phyloP scores from a whole-genome alignment of 208 protist genomes.

The Acanthamoeba healyi region DNA sequence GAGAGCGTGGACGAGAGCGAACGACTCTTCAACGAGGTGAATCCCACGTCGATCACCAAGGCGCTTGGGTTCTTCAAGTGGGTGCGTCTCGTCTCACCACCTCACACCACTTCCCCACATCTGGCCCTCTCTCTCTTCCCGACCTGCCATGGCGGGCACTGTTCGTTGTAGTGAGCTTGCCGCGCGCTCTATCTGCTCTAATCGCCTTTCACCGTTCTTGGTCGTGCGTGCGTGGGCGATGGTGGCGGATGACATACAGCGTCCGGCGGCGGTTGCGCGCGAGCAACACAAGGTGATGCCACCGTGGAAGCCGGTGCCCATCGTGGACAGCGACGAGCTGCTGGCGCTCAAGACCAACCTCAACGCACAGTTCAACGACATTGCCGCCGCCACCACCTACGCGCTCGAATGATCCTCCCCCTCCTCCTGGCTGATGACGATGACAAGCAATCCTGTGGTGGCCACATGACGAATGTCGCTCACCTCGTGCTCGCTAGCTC shows the following conservation, averaged over 20 bases:
- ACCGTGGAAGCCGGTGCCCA: constrained; percentile 51
- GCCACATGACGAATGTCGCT: too few species aligned
- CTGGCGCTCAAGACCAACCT: constrained; percentile 74
- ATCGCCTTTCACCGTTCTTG: too few species aligned
- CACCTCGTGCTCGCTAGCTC: too few species aligned
- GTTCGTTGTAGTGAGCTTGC: too few species aligned
- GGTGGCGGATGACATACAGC: neutral
- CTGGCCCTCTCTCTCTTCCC: neutral
- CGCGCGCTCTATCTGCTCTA: neutral
- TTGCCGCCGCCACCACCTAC: constrained; percentile 26
- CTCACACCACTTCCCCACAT: neutral
- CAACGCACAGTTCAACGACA: constrained; percentile 70
- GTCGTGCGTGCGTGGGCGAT: neutral
- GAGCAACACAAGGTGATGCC: constrained; percentile 73
- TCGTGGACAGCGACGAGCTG: constrained; percentile 71
- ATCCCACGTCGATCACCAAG: constrained; percentile 71
- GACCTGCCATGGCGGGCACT: too few species aligned
- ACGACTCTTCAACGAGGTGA: constrained; percentile 49
- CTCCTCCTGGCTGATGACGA: too few species aligned
- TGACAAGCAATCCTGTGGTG: too few species aligned
- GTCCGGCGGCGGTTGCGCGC: neutral
- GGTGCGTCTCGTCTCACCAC: neutral
- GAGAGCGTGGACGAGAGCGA: constrained; percentile 67
- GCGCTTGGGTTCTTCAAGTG: constrained; percentile 66
- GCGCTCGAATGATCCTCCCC: neutral